A percentile compares a stretch with the other conserved stretches of the same genome.
Conservation (phyloP, 23 red algal genomes). For the Cyanidiococcus yangmingshanensis region DNA sequence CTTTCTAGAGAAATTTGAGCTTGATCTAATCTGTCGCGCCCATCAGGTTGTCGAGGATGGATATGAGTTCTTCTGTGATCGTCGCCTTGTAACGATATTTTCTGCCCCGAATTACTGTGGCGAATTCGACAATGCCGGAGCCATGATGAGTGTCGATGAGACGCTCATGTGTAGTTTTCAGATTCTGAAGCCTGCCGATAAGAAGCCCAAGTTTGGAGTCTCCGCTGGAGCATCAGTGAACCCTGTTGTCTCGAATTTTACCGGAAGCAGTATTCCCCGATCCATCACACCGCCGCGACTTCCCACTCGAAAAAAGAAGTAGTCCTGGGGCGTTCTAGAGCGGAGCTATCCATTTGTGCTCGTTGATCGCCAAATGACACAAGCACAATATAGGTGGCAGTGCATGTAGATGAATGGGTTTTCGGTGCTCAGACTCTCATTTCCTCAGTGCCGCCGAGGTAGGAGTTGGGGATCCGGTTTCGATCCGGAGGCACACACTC, state of each 20-base stretch:
- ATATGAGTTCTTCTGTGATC: conserved; percentile 95
- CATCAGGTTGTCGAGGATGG: conserved; percentile 99
- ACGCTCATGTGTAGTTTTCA: conserved; percentile 93
- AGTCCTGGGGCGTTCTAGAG: too few species aligned
- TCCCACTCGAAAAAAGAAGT: background rate
- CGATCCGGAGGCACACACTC: too few species aligned
- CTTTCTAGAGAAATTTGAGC: conserved; percentile 84
- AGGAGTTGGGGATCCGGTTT: too few species aligned
- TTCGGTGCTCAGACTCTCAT: too few species aligned
- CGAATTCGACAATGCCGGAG: conserved; percentile 99
- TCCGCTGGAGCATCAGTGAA: background rate
- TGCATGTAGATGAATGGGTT: too few species aligned
- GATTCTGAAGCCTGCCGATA: conserved; percentile 87
- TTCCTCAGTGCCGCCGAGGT: too few species aligned
- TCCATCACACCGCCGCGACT: conserved; percentile 9
- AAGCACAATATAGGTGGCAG: too few species aligned
- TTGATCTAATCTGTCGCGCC: conserved; percentile 95
- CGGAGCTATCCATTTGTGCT: too few species aligned
- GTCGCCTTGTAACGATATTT: conserved; percentile 95
- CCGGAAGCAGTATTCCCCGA: background rate
- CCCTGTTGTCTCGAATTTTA: background rate
- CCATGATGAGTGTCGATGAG: conserved; percentile 99
- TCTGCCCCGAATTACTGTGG: conserved; percentile 99
- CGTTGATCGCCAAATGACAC: too few species aligned
- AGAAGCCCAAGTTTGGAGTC: conserved; percentile 36